phyloP scores from a whole-genome alignment of 73 alveolate genomes.

The Halteria grandinella region DNA sequence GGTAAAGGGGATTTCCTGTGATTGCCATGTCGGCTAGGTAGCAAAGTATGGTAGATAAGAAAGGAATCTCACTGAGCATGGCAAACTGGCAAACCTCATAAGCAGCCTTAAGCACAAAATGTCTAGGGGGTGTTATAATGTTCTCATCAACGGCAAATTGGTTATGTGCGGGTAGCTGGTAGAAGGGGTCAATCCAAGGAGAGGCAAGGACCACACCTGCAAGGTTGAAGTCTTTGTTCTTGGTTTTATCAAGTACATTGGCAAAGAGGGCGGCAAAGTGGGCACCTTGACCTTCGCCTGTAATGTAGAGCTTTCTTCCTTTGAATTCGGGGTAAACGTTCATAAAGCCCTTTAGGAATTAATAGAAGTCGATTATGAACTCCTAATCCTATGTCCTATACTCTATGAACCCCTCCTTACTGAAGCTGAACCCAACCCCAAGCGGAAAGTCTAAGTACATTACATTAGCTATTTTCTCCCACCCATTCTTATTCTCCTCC shows the following conservation, averaged over 20 bases:
- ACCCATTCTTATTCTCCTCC: constrained; percentile 54
- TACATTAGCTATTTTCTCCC: constrained; percentile 53
- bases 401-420: constrained; percentile 1
- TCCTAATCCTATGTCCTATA: constrained; percentile 65
- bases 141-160: constrained; percentile 55
- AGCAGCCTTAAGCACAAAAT: constrained; percentile 10
- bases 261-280: constrained; percentile 87
- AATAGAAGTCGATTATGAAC: constrained; percentile 56
- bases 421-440: constrained; percentile 64
- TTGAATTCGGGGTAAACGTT: constrained; percentile 73
- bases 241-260: constrained; percentile 53
- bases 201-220: constrained; percentile 80
- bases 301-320: constrained; percentile 78
- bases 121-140: constrained; percentile 46
- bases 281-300: constrained; percentile 97
- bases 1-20: constrained; percentile 53
- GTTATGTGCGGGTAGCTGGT: constrained; percentile 65
- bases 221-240: constrained; percentile 69
- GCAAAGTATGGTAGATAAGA: constrained; percentile 37
- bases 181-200: constrained; percentile 74
- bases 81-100: constrained; percentile 30
- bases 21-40: constrained; percentile 4
- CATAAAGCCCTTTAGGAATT: constrained; percentile 74
- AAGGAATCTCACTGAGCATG: constrained; percentile 35
- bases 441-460: constrained; percentile 63